Base-by-base conservation (phyloP, 2,329 filamentous ascomycete species). In the Parasarocladium wereldwijsianum region DNA sequence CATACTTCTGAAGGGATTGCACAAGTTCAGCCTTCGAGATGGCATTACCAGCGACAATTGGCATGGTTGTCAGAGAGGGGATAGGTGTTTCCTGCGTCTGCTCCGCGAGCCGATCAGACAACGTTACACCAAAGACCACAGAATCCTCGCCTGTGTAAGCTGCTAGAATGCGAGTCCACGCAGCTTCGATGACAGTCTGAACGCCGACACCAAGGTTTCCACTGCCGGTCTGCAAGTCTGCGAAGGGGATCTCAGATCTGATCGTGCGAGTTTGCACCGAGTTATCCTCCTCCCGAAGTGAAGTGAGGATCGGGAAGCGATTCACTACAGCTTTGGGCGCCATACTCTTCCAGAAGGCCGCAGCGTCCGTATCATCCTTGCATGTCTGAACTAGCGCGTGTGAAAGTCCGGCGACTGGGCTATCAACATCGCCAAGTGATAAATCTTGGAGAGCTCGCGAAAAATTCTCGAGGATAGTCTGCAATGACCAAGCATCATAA, bases 41-140 rank as follows among this genome's bases (percentile, higher is more conserved):
- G 2, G 47, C 45, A 12, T 78, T 62, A 14, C 58, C 49, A n/a
- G 70, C 68, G 8, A 76, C 49, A 1, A 90, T 64, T 0, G 87
- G 87, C 3, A 93, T 50, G 1, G 85, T 93, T 1, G 77, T 76
- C 32, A 94, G 71, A 45, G 80, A 87, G 1, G 87, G 86, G 30
- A 94, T 81, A 0, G 70, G 62, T 4, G 68, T 64, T 5, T 61
- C 46, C 12, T 66, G 60, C 0, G 74, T 70, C n/a, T 63, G 57
- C 4, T 76, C 64, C 1, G 64, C 62, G 4, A 66, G 72, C 19
- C 84, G 64, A 1, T 84, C 84, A 7, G 86, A 86, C 6, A 93
- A 59, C 1, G 86, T 81, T 10, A 80, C 63, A 0, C 86, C 87
- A 46, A 90, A 93, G 0, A 76, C 76, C 1, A 90, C 74, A 5